These are phyloP conservation scores for Corinectria fuckeliana DNA, from an alignment of 2,329 filamentous ascomycete species.

Conservation along the genomic window DNA sequence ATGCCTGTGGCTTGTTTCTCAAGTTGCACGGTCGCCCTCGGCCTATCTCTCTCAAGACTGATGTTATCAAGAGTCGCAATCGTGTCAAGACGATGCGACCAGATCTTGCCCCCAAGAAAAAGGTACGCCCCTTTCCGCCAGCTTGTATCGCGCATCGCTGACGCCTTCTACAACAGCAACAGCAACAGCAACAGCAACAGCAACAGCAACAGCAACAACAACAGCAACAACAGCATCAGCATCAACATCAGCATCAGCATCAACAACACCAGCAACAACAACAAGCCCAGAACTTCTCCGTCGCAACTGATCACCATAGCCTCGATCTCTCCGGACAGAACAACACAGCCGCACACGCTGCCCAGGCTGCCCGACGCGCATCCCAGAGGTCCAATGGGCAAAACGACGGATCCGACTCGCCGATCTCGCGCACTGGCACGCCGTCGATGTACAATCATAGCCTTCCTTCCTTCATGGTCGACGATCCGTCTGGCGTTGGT, in stretches of 20 bases:
- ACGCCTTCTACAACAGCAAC: not conserved
- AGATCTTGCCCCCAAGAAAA: slow-evolving; percentile 81
- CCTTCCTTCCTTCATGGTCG: slow-evolving; percentile 80
- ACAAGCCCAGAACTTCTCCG: slow-evolving; percentile 48
- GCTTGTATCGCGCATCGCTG: slow-evolving; percentile 8
- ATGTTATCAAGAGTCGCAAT: slow-evolving; percentile 99
- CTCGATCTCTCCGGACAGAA: slow-evolving; percentile 60
- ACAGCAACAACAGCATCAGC: slow-evolving; percentile 47
- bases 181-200: slow-evolving; percentile 26
- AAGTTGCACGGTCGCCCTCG: slow-evolving; percentile 94
- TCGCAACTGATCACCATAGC: slow-evolving; percentile 61
- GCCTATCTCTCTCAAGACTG: slow-evolving; percentile 96
- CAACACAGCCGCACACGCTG: slow-evolving; percentile 61
- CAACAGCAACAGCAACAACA: slow-evolving; percentile 48
- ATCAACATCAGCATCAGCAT: slow-evolving; percentile 15
- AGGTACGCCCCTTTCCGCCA: slow-evolving; percentile 61
- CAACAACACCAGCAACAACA: slow-evolving; percentile 45
- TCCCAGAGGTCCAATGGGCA: slow-evolving; percentile 78
- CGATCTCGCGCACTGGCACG: slow-evolving; percentile 80
- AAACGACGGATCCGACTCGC: slow-evolving; percentile 77
- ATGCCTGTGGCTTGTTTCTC: slow-evolving; percentile 95
- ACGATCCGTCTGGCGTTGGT: slow-evolving; percentile 65
- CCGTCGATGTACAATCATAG: slow-evolving; percentile 77
- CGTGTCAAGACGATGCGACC: slow-evolving; percentile 87
- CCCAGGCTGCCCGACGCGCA: slow-evolving; percentile 61